Evolutionary conservation across 2,329 filamentous ascomycete genomes (phyloP).

Genomic region (Arthrobotrys entomopaga): DNA sequence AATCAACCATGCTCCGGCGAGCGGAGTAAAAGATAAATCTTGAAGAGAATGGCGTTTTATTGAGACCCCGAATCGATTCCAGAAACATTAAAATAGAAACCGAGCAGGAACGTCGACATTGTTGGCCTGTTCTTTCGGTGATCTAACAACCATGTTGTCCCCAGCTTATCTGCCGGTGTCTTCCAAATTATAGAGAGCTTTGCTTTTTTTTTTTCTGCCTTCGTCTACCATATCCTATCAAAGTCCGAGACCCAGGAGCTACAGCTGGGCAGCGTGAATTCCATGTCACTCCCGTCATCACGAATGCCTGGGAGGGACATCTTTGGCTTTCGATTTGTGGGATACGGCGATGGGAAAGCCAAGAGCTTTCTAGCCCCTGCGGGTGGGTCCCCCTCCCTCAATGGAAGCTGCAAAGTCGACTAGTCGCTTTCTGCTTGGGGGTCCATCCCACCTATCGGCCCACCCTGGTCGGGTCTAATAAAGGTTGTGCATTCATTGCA

Average conservation of each 20-base stretch:
- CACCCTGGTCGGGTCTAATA: slow-evolving; percentile 25
- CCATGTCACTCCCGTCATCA: slow-evolving; percentile 32
- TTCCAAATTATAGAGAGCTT: slow-evolving; percentile 52
- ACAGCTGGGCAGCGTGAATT: slow-evolving; percentile 18
- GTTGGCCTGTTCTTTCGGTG: slow-evolving; percentile 10
- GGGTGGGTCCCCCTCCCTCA: slow-evolving; percentile 34
- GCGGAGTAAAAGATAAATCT: neutral
- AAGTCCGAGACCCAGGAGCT: slow-evolving; percentile 31
- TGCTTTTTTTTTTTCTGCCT: slow-evolving; percentile 42
- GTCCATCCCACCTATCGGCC: slow-evolving; percentile 27
- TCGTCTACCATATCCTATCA: slow-evolving; percentile 32
- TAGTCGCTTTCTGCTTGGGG: slow-evolving; percentile 33
- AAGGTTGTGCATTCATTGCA: slow-evolving; percentile 24
- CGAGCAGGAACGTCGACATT: neutral
- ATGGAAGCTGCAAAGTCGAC: slow-evolving; percentile 24
- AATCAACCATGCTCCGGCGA: slow-evolving; percentile 1
- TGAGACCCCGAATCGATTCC: neutral
- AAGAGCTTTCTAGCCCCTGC: slow-evolving; percentile 29
- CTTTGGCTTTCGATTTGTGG: slow-evolving; percentile 34
- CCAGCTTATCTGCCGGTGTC: slow-evolving; percentile 37
- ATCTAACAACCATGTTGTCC: neutral
- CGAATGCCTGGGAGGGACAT: slow-evolving; percentile 26
- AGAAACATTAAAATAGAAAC: slow-evolving; percentile 26
- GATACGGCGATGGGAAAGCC: slow-evolving; percentile 31
- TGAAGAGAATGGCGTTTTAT: neutral